Conservation (phyloP, 345 rosid species). For the Pistacia integerrima region DNA sequence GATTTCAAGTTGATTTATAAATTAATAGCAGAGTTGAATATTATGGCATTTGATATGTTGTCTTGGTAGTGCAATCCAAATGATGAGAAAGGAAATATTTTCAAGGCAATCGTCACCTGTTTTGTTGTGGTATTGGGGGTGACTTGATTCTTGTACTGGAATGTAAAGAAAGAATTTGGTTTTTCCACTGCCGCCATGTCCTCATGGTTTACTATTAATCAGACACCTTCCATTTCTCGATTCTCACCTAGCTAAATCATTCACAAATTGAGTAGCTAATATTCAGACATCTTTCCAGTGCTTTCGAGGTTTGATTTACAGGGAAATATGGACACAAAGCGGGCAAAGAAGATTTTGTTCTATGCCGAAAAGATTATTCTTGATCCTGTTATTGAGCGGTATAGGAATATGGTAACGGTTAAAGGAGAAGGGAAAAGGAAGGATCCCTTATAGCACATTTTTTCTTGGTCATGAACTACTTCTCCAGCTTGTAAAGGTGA, state of each 20-base stretch:
- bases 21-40: too few species aligned
- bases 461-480: too few species aligned
- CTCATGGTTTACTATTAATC: conserved; percentile 23
- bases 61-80: neutral
- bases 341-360: neutral
- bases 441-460: too few species aligned
- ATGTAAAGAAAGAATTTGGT: too few species aligned
- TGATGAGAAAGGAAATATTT: neutral
- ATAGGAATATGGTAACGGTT: neutral
- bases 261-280: conserved; percentile 18
- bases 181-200: conserved; percentile 22
- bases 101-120: neutral
- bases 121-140: neutral
- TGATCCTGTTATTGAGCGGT: neutral
- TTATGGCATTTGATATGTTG: neutral
- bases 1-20: too few species aligned
- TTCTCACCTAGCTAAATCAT: conserved; percentile 28
- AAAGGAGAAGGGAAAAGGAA: neutral
- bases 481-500: too few species aligned
- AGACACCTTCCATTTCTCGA: conserved; percentile 2
- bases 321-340: neutral
- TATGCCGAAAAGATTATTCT: neutral
- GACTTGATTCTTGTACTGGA: too few species aligned
- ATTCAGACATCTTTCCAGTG: conserved; percentile 1
- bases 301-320: neutral